Evolutionary conservation across 1,284 basidiomycete species (phyloP).

Genomic region (Leccinum holopus): DNA sequence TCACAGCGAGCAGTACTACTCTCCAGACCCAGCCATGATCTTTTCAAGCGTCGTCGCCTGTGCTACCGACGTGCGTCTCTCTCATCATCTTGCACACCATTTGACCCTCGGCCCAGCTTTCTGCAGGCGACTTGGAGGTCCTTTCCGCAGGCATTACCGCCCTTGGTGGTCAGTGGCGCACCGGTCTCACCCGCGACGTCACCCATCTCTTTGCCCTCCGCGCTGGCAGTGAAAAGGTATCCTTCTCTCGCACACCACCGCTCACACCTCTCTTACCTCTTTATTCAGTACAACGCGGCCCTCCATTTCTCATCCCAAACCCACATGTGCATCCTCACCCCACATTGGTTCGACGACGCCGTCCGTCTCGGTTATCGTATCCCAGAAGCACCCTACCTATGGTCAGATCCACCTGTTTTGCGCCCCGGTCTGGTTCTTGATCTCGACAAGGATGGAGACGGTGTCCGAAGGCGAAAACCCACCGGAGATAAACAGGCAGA

Average conservation of each 20-base stretch:
- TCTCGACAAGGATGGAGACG: constrained; percentile 20
- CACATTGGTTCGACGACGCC: constrained; percentile 84
- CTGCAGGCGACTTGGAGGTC: constrained; percentile 65
- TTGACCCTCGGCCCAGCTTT: constrained; percentile 41
- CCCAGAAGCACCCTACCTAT: constrained; percentile 63
- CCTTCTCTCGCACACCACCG: not conserved
- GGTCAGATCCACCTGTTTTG: constrained; percentile 64
- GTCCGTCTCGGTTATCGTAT: constrained; percentile 62
- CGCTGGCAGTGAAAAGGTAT: constrained; percentile 46
- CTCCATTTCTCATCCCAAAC: constrained; percentile 56
- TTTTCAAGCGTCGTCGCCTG: constrained; percentile 82
- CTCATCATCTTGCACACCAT: not conserved
- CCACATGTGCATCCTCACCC: constrained; percentile 61
- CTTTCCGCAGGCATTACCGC: constrained; percentile 70
- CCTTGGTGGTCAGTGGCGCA: constrained; percentile 79
- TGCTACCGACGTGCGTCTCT: constrained; percentile 52
- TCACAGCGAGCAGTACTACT: constrained; percentile 58
- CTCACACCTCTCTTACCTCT: not conserved
- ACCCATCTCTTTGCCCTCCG: constrained; percentile 78
- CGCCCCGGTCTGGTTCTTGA: constrained; percentile 26
- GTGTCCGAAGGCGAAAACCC: constrained; percentile 19
- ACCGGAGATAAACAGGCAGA: constrained; percentile 4
- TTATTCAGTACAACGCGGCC: constrained; percentile 52
- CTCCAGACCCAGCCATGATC: constrained; percentile 70
- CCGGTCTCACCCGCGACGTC: constrained; percentile 75